phyloP scores from a whole-genome alignment of 768 basidiomycete species.

The Mrakia frigida region DNA sequence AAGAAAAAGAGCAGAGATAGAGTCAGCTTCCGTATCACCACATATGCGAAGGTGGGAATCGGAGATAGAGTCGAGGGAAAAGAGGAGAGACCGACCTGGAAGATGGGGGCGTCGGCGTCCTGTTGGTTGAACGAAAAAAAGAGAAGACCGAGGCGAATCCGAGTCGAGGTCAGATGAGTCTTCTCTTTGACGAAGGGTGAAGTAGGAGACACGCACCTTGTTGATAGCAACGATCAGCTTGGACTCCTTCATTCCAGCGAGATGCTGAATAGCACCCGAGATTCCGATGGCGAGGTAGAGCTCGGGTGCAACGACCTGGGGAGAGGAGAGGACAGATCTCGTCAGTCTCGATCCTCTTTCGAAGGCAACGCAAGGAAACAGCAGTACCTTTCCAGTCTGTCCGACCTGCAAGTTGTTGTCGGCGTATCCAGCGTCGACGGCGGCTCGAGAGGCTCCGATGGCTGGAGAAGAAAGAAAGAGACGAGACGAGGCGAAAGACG shows the following conservation, averaged over 20 bases:
- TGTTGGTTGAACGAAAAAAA: constrained; percentile 40
- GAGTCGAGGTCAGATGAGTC: constrained; percentile 10
- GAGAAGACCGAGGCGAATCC: background rate
- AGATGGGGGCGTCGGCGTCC: constrained; percentile 97
- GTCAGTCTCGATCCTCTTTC: background rate
- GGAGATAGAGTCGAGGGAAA: too few species aligned
- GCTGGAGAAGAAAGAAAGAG: constrained; percentile 47
- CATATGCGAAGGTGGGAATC: background rate
- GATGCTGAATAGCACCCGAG: constrained; percentile 96
- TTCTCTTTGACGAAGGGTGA: background rate
- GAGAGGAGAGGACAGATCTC: background rate
- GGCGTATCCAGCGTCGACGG: constrained; percentile 95
- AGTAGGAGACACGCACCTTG: constrained; percentile 56
- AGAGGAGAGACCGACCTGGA: constrained; percentile 53
- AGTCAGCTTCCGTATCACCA: too few species aligned
- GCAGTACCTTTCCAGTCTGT: constrained; percentile 76
- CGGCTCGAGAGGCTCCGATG: constrained; percentile 95
- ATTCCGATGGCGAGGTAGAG: constrained; percentile 95
- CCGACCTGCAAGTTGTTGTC: constrained; percentile 99
- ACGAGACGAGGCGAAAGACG: background rate
- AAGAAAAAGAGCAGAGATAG: background rate
- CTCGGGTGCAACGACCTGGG: constrained; percentile 80
- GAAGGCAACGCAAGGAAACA: background rate
- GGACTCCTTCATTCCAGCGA: constrained; percentile 99
- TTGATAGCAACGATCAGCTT: constrained; percentile 98